Evolutionary conservation across 2,329 filamentous ascomycete genomes (phyloP).

Genomic region (Juglanconis oblonga): DNA sequence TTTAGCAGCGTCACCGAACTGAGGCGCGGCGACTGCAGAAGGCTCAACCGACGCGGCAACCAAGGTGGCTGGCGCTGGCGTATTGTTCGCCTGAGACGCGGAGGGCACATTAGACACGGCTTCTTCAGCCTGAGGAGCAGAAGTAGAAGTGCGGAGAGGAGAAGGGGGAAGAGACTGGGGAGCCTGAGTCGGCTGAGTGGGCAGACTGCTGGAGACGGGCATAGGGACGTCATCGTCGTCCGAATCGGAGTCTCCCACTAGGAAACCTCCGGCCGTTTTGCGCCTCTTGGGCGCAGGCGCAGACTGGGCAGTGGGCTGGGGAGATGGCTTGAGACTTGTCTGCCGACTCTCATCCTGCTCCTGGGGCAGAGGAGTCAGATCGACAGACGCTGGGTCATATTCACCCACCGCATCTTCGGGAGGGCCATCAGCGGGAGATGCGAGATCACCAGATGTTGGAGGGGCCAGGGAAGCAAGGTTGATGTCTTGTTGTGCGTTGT

Average conservation of each 20-base stretch:
- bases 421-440: conserved; percentile 39
- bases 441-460: conserved; percentile 47
- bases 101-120: conserved; percentile 32
- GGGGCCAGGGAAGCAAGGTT: conserved; percentile 41
- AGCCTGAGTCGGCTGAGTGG: conserved; percentile 17
- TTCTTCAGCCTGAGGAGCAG: conserved; percentile 27
- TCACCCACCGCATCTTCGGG: conserved; percentile 49
- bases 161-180: conserved; percentile 18
- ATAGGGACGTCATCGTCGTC: conserved; percentile 42
- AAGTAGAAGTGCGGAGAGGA: conserved; percentile 18
- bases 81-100: conserved; percentile 23
- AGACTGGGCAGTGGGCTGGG: conserved; percentile 28
- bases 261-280: conserved; percentile 58
- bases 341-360: conserved; percentile 10
- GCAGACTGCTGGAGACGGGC: conserved; percentile 24
- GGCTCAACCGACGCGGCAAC: conserved; percentile 36
- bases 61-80: conserved; percentile 13
- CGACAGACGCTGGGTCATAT: conserved; percentile 57
- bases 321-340: conserved; percentile 23
- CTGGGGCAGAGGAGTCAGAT: conserved; percentile 28
- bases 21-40: conserved; percentile 30
- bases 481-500: conserved; percentile 48
- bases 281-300: conserved; percentile 47
- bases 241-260: conserved; percentile 59
- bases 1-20: conserved; percentile 68